These are phyloP conservation scores for Yamadazyma atmosphaerica DNA, from an alignment of 1,139 yeast genomes.

Conservation along the genomic window DNA sequence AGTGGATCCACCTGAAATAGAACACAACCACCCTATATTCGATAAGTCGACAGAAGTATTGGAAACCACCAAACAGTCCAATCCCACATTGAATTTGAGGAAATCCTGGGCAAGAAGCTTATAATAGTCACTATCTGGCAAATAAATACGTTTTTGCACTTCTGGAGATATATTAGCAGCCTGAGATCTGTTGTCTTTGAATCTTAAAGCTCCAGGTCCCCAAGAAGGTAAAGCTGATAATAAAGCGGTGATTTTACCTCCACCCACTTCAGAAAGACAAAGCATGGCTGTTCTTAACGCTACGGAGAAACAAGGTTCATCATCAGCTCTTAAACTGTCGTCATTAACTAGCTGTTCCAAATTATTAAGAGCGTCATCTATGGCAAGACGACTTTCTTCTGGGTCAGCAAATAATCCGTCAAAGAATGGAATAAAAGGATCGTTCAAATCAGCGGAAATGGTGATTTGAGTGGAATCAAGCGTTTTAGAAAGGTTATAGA, in stretches of 20 bases:
- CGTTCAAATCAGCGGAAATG: slow-evolving; percentile 71
- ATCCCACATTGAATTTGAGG: slow-evolving; percentile 62
- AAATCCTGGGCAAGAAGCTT: slow-evolving; percentile 59
- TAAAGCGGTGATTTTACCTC: slow-evolving; percentile 79
- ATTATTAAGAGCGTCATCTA: slow-evolving; percentile 66
- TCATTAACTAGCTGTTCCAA: slow-evolving; percentile 50
- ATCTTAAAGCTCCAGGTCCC: slow-evolving; percentile 79
- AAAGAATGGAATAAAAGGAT: slow-evolving; percentile 78
- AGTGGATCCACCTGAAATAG: slow-evolving; percentile 71
- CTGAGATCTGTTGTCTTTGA: slow-evolving; percentile 46
- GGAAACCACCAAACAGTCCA: slow-evolving; percentile 75
- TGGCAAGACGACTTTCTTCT: slow-evolving; percentile 56
- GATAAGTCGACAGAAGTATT: slow-evolving; percentile 70
- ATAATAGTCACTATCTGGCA: slow-evolving; percentile 65
- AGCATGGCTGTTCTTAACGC: slow-evolving; percentile 71
- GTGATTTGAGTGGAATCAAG: slow-evolving; percentile 63
- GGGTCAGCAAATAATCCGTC: slow-evolving; percentile 85
- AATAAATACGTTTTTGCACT: slow-evolving; percentile 54
- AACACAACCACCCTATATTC: slow-evolving; percentile 66
- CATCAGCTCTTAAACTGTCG: slow-evolving; percentile 41
- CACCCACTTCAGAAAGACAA: slow-evolving; percentile 62
- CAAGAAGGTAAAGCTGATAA: slow-evolving; percentile 72
- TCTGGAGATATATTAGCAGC: slow-evolving; percentile 39
- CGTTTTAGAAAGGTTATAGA: slow-evolving; percentile 64
- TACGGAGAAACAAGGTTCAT: slow-evolving; percentile 78